Percentiles rank a stretch among this genome's conserved stretches.
Evolutionary conservation across 129 eudicot genomes (phyloP).

Genomic region (Calendula officinalis): DNA sequence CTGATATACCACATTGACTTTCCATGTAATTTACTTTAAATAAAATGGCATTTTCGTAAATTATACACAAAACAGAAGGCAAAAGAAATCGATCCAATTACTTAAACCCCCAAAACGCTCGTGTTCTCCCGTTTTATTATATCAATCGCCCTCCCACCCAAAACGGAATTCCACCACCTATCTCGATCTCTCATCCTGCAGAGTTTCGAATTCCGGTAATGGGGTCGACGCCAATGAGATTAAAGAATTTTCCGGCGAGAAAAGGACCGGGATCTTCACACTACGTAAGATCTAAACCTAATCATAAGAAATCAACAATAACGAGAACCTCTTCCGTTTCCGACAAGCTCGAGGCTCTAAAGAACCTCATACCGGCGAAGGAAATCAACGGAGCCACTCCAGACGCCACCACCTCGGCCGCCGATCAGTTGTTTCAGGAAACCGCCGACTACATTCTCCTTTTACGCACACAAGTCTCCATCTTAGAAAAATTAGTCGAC

Average conservation of each 20-base stretch:
- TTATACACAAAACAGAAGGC: conserved; percentile 21
- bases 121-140: background rate
- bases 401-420: conserved; percentile 18
- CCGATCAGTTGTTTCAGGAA: conserved; percentile 54
- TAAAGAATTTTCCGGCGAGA: conserved; percentile 27
- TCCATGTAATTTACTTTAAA: too few relatives aligned
- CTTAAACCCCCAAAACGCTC: conserved; percentile 52
- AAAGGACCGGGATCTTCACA: conserved; percentile 31
- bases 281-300: conserved; percentile 25
- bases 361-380: conserved; percentile 46
- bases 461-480: conserved; percentile 44
- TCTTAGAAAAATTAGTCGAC: conserved; percentile 45
- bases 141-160: background rate
- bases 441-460: conserved; percentile 62
- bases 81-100: conserved; percentile 25
- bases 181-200: background rate
- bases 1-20: too few relatives aligned
- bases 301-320: background rate
- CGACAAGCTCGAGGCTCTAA: conserved; percentile 61
- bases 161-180: background rate
- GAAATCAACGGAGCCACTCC: conserved; percentile 17
- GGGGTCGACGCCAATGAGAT: conserved; percentile 57
- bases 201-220: conserved; percentile 20
- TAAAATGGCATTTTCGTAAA: conserved; percentile 54
- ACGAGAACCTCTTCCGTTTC: conserved; percentile 40